Evolutionary conservation across 345 rosid genomes (phyloP).

Genomic region (Populus tremula): DNA sequence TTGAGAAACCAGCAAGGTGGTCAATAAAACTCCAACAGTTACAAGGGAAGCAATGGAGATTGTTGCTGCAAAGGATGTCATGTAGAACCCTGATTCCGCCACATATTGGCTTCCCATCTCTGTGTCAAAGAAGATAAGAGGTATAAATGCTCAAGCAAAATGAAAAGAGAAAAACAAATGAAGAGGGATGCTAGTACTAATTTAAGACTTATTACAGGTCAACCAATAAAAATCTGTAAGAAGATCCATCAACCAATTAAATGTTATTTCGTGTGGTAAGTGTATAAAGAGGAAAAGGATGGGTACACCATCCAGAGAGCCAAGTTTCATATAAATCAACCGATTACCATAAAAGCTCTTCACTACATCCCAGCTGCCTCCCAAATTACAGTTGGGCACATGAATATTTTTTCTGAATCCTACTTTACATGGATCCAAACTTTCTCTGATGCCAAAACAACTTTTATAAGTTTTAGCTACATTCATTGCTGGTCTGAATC

Average conservation of each 20-base stretch:
- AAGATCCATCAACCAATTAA: background rate
- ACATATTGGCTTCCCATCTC: slow-evolving; percentile 54
- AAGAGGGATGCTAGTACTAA: background rate
- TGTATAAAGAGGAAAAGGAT: background rate
- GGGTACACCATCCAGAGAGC: background rate
- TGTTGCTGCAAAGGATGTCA: slow-evolving; percentile 72
- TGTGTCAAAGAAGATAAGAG: slow-evolving; percentile 18
- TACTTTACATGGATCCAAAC: no score
- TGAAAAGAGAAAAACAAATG: background rate
- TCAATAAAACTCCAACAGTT: slow-evolving; percentile 55
- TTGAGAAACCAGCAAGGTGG: slow-evolving; percentile 58
- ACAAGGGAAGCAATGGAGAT: slow-evolving; percentile 60
- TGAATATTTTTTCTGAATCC: no score
- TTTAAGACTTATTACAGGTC: background rate
- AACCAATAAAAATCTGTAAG: background rate
- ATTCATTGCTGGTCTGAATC: no score
- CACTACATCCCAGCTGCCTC: no score
- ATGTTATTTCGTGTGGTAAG: background rate
- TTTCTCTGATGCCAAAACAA: no score
- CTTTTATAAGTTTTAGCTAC: no score
- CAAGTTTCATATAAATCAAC: background rate
- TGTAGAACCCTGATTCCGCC: slow-evolving; percentile 71
- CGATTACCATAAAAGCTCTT: no score
- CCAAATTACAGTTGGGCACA: no score
- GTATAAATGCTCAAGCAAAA: slow-evolving; percentile 5